Conservation (phyloP, 2,329 filamentous ascomycete species). For the Geosmithia putterillii region DNA sequence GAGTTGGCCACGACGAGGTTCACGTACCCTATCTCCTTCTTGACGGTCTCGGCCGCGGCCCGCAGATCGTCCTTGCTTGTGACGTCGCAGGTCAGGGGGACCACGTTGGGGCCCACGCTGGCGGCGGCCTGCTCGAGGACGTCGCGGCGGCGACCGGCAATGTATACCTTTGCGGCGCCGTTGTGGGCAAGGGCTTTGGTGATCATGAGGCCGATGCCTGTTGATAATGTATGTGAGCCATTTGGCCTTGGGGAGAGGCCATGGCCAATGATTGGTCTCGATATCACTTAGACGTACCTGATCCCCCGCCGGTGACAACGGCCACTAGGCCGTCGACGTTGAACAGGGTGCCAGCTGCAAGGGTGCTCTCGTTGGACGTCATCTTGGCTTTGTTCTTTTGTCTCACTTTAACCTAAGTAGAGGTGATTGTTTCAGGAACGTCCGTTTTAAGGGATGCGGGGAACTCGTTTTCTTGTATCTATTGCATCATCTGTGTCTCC, state of each 20-base stretch:
- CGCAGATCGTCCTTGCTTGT: slow-evolving; percentile 41
- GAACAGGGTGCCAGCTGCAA: slow-evolving; percentile 27
- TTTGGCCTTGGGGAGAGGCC: too few relatives aligned
- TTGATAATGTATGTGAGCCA: too few relatives aligned
- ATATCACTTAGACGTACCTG: slow-evolving; percentile 27
- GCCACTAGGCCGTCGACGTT: slow-evolving; percentile 44
- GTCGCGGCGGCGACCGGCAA: slow-evolving; percentile 39
- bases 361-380: slow-evolving; percentile 3
- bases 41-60: slow-evolving; percentile 47
- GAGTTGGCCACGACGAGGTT: slow-evolving; percentile 62
- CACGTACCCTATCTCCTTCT: slow-evolving; percentile 48
- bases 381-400: too few relatives aligned
- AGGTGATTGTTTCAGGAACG: too few relatives aligned
- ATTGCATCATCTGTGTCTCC: too few relatives aligned
- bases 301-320: slow-evolving; percentile 48
- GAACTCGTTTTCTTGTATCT: too few relatives aligned
- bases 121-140: slow-evolving; percentile 35
- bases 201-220: slow-evolving; percentile 50
- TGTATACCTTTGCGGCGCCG: slow-evolving; percentile 46
- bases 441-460: too few relatives aligned
- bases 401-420: too few relatives aligned
- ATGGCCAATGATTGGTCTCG: neutral
- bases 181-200: slow-evolving; percentile 40
- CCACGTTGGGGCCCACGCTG: slow-evolving; percentile 25
- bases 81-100: slow-evolving; percentile 37